These are phyloP conservation scores for Suhomyces kunorum DNA, from an alignment of 1,139 yeast species.

Conservation along the genomic window DNA sequence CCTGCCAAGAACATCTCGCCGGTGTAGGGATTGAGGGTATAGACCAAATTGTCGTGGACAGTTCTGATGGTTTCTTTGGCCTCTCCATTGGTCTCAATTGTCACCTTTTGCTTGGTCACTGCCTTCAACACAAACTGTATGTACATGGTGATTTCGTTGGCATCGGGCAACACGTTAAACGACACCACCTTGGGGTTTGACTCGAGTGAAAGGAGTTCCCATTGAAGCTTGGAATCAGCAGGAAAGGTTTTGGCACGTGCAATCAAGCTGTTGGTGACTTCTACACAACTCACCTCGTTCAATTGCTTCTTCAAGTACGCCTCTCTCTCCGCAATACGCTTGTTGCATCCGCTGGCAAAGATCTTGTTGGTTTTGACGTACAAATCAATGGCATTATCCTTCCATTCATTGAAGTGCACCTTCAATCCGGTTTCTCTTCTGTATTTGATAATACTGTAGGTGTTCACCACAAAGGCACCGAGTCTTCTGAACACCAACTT, in stretches of 20 bases:
- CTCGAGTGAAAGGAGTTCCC: conserved; percentile 76
- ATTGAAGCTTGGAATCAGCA: conserved; percentile 55
- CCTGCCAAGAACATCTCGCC: conserved; percentile 73
- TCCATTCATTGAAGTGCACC: conserved; percentile 70
- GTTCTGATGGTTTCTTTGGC: conserved; percentile 49
- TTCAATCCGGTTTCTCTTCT: conserved; percentile 63
- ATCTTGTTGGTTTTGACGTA: conserved; percentile 68
- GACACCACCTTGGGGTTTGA: conserved; percentile 70
- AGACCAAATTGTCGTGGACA: conserved; percentile 74
- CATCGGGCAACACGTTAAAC: conserved; percentile 62
- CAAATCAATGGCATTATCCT: conserved; percentile 66
- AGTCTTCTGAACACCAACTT: conserved; percentile 43
- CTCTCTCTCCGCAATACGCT: conserved; percentile 37
- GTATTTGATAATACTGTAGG: conserved; percentile 63
- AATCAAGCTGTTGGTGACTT: conserved; percentile 38
- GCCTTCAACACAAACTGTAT: conserved; percentile 79
- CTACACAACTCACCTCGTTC: conserved; percentile 58
- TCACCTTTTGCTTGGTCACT: conserved; percentile 69
- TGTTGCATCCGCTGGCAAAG: conserved; percentile 55
- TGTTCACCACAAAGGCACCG: conserved; percentile 59
- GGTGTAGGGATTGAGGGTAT: conserved; percentile 70
- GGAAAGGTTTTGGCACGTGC: conserved; percentile 60
- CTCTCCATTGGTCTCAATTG: conserved; percentile 42
- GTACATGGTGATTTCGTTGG: conserved; percentile 64
- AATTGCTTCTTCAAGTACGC: conserved; percentile 41